These are phyloP conservation scores for Cutaneotrichosporon sp. DNA, from an alignment of 1,284 basidiomycete genomes.

Conservation along the genomic window DNA sequence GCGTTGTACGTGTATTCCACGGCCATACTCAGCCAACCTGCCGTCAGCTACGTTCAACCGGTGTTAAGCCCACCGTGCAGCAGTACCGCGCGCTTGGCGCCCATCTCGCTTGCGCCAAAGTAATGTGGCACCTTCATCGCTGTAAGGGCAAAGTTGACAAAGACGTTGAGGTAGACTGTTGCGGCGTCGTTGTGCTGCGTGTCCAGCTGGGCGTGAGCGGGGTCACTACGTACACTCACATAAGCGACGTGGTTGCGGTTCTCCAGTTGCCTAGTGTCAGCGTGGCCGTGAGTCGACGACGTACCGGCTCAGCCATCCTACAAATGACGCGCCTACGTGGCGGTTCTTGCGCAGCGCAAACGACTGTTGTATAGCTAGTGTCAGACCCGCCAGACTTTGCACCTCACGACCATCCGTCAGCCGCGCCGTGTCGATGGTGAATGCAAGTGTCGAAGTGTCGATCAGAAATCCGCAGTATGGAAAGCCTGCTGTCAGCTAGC, in stretches of 20 bases:
- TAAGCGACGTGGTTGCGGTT: conserved; percentile 47
- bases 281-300: not conserved
- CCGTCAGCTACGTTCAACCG: not conserved
- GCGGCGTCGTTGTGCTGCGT: conserved; percentile 60
- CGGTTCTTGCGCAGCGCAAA: conserved; percentile 39
- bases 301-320: conserved; percentile 42
- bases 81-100: conserved; percentile 6
- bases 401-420: conserved; percentile 58
- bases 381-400: not conserved
- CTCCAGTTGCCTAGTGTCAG: conserved; percentile 37
- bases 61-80: conserved; percentile 12
- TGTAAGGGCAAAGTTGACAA: conserved; percentile 75
- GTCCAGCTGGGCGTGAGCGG: conserved; percentile 54
- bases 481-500: conserved; percentile 56
- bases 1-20: conserved; percentile 38
- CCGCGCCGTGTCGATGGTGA: conserved; percentile 66
- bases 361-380: conserved; percentile 41
- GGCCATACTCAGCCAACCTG: conserved; percentile 28
- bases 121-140: conserved; percentile 88
- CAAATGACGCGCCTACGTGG: conserved; percentile 31
- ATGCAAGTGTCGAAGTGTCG: conserved; percentile 65
- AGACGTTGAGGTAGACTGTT: conserved; percentile 72
- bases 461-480: conserved; percentile 86
- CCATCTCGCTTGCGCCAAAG: conserved; percentile 57
- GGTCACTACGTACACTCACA: conserved; percentile 21